These are phyloP conservation scores for Nothophytophthora sp. DNA, from an alignment of 352 stramenopile species.

Conservation along the genomic window DNA sequence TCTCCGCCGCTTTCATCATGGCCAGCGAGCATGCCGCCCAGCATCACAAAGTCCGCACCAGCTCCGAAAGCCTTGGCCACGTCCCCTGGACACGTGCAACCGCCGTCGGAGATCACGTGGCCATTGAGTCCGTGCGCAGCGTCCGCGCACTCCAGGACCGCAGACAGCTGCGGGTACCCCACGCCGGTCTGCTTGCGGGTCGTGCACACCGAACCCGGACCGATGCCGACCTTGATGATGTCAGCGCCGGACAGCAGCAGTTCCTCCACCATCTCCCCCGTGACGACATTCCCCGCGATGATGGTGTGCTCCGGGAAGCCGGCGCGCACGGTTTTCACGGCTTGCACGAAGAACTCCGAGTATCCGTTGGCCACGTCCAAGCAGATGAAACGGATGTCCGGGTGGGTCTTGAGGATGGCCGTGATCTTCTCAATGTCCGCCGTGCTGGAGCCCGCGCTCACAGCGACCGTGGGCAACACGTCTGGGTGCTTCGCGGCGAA, in stretches of 20 bases:
- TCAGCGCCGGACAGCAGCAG: slow-evolving; percentile 90
- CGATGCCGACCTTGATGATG: slow-evolving; percentile 95
- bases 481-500: slow-evolving; percentile 60
- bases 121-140: slow-evolving; percentile 88
- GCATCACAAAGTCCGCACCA: slow-evolving; percentile 93
- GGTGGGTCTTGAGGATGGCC: slow-evolving; percentile 56
- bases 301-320: slow-evolving; percentile 81
- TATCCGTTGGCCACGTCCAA: slow-evolving; percentile 92
- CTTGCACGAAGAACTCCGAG: slow-evolving; percentile 87
- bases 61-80: slow-evolving; percentile 92
- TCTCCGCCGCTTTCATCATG: slow-evolving; percentile 91
- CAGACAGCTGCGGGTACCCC: slow-evolving; percentile 91
- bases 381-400: slow-evolving; percentile 83
- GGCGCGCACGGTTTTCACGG: slow-evolving; percentile 59
- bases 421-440: slow-evolving; percentile 76
- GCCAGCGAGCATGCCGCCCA: slow-evolving; percentile 91
- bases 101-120: slow-evolving; percentile 90
- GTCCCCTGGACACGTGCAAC: slow-evolving; percentile 89
- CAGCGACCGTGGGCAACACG: slow-evolving; percentile 71
- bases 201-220: slow-evolving; percentile 91
- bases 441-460: slow-evolving; percentile 73
- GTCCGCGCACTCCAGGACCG: slow-evolving; percentile 92
- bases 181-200: slow-evolving; percentile 93
- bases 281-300: slow-evolving; percentile 93
- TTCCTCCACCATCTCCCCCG: slow-evolving; percentile 92